A percentile compares a stretch with the other conserved stretches of the same genome.
phyloP scores from a whole-genome alignment of 768 basidiomycete genomes.

The Porpolomopsis calyptriformis region DNA sequence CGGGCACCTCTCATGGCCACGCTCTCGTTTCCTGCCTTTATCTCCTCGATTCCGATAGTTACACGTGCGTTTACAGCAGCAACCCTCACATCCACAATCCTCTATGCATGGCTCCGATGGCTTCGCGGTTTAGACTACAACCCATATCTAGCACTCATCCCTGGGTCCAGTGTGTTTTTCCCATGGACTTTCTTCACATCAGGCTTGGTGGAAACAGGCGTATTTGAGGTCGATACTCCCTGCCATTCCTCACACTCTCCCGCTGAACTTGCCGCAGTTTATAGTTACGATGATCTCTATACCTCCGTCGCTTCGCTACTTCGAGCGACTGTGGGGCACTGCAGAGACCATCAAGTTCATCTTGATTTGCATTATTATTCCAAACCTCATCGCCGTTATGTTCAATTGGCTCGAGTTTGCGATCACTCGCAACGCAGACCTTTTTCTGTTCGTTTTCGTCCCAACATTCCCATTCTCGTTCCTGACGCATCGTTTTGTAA shows the following conservation, averaged over 20 bases:
- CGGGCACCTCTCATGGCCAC: constrained; percentile 50
- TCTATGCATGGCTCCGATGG: constrained; percentile 61
- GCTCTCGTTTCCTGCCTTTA: constrained; percentile 46
- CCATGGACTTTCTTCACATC: constrained; percentile 95
- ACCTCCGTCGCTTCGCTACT: constrained; percentile 75
- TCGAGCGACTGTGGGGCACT: constrained; percentile 92
- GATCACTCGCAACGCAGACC: constrained; percentile 54
- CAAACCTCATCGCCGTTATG: constrained; percentile 81
- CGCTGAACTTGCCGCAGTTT: constrained; percentile 40
- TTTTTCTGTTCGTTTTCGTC: constrained; percentile 58
- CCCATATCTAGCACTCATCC: constrained; percentile 71
- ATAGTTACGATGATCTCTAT: constrained; percentile 65
- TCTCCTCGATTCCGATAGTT: constrained; percentile 60
- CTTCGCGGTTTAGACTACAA: constrained; percentile 25
- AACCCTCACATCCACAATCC: constrained; percentile 45
- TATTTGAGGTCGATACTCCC: constrained; percentile 62
- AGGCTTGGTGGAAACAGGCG: constrained; percentile 71
- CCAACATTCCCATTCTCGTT: constrained; percentile 5
- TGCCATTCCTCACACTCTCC: not conserved
- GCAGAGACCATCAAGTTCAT: constrained; percentile 82
- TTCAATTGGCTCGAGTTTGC: constrained; percentile 84
- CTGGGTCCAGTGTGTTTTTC: constrained; percentile 69
- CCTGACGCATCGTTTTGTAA: constrained; percentile 22
- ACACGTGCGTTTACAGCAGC: constrained; percentile 62
- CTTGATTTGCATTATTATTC: constrained; percentile 60